phyloP scores from a whole-genome alignment of 352 stramenopile species.

The Pythium brachiatum region DNA sequence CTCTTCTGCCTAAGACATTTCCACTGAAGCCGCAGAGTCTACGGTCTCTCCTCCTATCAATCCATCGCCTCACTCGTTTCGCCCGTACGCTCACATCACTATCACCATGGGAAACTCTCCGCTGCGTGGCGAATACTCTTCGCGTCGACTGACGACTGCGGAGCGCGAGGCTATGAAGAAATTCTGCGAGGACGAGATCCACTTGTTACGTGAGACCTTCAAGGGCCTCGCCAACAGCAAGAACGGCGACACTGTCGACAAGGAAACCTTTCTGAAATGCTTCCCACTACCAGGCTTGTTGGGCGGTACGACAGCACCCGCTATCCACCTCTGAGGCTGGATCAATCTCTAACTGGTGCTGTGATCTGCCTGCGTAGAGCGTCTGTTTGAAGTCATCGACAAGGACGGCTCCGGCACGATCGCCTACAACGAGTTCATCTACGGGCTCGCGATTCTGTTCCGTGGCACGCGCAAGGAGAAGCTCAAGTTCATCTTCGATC shows the following conservation, averaged over 20 bases:
- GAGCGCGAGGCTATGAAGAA: conserved; percentile 74
- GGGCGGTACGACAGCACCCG: conserved; percentile 38
- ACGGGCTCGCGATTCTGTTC: conserved; percentile 82
- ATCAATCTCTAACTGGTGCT: not conserved
- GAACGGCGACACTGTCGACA: conserved; percentile 81
- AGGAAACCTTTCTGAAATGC: conserved; percentile 93
- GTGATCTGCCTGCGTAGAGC: conserved; percentile 40
- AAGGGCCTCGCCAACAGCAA: conserved; percentile 63
- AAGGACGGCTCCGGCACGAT: conserved; percentile 86
- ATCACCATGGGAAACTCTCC: conserved; percentile 61
- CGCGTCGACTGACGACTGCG: conserved; percentile 40
- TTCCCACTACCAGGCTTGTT: conserved; percentile 90
- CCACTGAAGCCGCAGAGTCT: not conserved
- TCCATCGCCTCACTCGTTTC: not conserved
- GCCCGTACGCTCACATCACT: not conserved
- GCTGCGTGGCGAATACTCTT: conserved; percentile 53
- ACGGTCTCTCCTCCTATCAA: not conserved
- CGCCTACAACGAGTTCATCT: conserved; percentile 92
- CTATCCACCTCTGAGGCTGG: not conserved
- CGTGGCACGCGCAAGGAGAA: conserved; percentile 88
- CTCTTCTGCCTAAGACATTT: conserved; percentile 2
- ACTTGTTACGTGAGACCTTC: conserved; percentile 76
- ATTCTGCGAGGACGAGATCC: conserved; percentile 77
- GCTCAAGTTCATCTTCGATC: conserved; percentile 92
- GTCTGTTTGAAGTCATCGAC: conserved; percentile 92